These are phyloP conservation scores for Cryptosporidium baileyi DNA, from an alignment of 169 alveolate genomes.

Conservation along the genomic window DNA sequence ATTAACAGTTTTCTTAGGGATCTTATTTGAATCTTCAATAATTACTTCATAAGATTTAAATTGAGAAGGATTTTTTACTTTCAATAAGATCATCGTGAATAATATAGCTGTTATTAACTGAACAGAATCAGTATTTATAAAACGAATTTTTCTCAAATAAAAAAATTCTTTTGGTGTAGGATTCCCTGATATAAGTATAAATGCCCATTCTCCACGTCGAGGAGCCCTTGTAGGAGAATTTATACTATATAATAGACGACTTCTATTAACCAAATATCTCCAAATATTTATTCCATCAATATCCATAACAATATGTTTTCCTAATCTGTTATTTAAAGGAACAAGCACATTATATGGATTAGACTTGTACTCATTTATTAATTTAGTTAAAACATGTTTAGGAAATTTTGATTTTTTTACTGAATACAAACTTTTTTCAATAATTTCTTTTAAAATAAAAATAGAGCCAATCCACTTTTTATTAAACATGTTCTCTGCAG, in stretches of 20 bases:
- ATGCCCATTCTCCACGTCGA: slow-evolving; percentile 65
- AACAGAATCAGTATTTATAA: slow-evolving; percentile 32
- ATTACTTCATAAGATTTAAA: slow-evolving; percentile 38
- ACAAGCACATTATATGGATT: slow-evolving; percentile 22
- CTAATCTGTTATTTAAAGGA: slow-evolving; percentile 10
- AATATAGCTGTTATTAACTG: slow-evolving; percentile 37
- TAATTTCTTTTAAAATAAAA: slow-evolving; percentile 34
- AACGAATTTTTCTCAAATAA: slow-evolving; percentile 41
- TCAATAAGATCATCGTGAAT: slow-evolving; percentile 44
- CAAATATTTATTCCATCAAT: slow-evolving; percentile 37
- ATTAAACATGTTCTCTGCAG: not conserved
- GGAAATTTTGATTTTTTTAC: not conserved
- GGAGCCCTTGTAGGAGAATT: slow-evolving; percentile 60
- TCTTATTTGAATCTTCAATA: slow-evolving; percentile 27
- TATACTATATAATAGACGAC: slow-evolving; percentile 19
- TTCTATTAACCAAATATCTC: slow-evolving; percentile 26
- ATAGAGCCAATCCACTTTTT: slow-evolving; percentile 28
- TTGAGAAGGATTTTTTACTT: slow-evolving; percentile 26
- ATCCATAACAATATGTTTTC: slow-evolving; percentile 16
- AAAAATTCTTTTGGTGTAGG: slow-evolving; percentile 49
- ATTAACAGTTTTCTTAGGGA: slow-evolving; percentile 26
- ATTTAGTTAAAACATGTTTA: not conserved
- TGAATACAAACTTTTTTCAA: not conserved
- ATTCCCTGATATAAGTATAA: slow-evolving; percentile 19
- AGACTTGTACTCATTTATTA: slow-evolving; percentile 10